A percentile compares a stretch with the other conserved stretches of the same genome.
Conservation (phyloP, 352 stramenopile genomes). For the Peronospora destructor region DNA sequence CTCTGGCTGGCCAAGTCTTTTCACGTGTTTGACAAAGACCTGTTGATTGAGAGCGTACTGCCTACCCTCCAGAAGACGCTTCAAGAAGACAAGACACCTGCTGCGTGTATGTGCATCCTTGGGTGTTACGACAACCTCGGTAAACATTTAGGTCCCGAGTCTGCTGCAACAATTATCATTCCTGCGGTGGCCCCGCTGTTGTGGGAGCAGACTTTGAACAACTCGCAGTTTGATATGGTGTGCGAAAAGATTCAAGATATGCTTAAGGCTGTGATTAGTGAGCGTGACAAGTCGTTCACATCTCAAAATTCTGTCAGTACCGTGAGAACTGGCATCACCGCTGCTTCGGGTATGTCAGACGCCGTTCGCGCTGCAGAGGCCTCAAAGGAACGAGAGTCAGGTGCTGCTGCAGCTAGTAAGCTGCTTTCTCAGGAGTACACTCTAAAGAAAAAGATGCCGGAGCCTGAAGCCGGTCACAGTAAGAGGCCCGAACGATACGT, state of each 20-base stretch:
- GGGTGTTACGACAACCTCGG: conserved; percentile 85
- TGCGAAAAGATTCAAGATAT: conserved; percentile 86
- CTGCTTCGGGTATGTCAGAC: conserved; percentile 58
- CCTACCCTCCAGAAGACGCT: conserved; percentile 68
- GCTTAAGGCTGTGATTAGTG: conserved; percentile 79
- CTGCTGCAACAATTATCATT: conserved; percentile 76
- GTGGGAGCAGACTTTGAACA: conserved; percentile 76
- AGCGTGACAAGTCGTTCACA: conserved; percentile 74
- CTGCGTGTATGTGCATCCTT: conserved; percentile 83
- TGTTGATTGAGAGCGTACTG: conserved; percentile 78
- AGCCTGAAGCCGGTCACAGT: conserved; percentile 19
- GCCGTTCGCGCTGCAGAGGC: conserved; percentile 60
- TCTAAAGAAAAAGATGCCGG: conserved; percentile 41
- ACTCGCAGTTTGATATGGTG: conserved; percentile 78
- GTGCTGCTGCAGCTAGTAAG: conserved; percentile 66
- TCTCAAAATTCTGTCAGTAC: conserved; percentile 61
- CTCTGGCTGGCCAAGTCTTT: conserved; percentile 85
- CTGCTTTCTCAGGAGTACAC: conserved; percentile 78
- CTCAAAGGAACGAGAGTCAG: conserved; percentile 53
- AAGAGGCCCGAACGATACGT: conserved; percentile 60
- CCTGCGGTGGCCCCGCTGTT: conserved; percentile 71
- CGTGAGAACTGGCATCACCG: conserved; percentile 52
- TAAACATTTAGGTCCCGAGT: conserved; percentile 82
- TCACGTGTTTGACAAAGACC: conserved; percentile 85
- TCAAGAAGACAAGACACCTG: conserved; percentile 73